Percentiles rank a stretch among this genome's conserved stretches.
Conservation (phyloP, 1,139 yeast genomes). For the Magnusiomyces ingens region DNA sequence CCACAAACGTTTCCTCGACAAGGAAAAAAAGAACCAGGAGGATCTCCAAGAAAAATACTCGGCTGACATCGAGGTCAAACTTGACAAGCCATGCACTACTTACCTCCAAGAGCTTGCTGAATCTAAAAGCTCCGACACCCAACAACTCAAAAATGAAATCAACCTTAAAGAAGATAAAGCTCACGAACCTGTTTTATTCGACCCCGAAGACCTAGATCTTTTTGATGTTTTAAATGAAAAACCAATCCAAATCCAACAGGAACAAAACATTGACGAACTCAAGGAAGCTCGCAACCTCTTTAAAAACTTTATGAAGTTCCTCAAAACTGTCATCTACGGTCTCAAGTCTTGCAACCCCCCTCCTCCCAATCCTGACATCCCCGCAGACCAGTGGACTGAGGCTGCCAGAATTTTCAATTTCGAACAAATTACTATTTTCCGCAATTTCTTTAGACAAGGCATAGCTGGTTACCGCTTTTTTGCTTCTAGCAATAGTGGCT, state of each 20-base stretch:
- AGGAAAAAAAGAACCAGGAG: slow-evolving; percentile 16
- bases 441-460: slow-evolving; percentile 77
- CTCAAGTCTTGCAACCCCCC: slow-evolving; percentile 87
- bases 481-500: slow-evolving; percentile 38
- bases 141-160: slow-evolving; percentile 27
- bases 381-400: slow-evolving; percentile 76
- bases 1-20: slow-evolving; percentile 35
- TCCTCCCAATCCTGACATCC: slow-evolving; percentile 63
- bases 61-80: slow-evolving; percentile 12
- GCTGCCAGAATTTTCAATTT: slow-evolving; percentile 74
- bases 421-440: slow-evolving; percentile 75
- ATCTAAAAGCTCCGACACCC: slow-evolving; percentile 9
- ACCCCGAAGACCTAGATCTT: slow-evolving; percentile 33
- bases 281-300: slow-evolving; percentile 85
- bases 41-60: slow-evolving; percentile 14
- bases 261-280: slow-evolving; percentile 51
- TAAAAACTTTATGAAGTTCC: slow-evolving; percentile 81
- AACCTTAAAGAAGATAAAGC: slow-evolving; percentile 16
- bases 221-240: slow-evolving; percentile 42
- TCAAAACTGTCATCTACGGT: slow-evolving; percentile 87
- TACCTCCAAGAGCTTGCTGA: slow-evolving; percentile 17
- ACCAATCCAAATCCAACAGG: slow-evolving; percentile 44
- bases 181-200: not conserved
- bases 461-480: slow-evolving; percentile 75
- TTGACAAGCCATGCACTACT: slow-evolving; percentile 1